Base-by-base conservation (phyloP, 75 land plant species). In the Gnetum montanum region DNA sequence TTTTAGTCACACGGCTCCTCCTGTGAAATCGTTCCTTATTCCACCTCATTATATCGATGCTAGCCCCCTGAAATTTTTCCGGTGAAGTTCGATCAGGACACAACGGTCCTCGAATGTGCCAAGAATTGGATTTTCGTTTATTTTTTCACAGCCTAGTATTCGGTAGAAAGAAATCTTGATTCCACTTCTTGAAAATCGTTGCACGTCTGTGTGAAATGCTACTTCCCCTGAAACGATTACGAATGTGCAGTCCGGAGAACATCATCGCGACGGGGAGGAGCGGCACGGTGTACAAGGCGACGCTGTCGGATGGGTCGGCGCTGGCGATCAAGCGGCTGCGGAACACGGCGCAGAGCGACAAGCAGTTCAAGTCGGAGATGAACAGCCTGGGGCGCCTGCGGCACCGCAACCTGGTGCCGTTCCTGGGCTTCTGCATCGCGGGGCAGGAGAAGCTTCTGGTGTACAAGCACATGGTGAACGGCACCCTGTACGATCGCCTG, bases 281-380 rank as follows among this genome's bases (percentile, higher is more conserved):
- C 0, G 99, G 99, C 6, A 73, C 75, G 0, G 67, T 81, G 45
- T 95, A 90, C 73, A 86, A 76, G 54, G 99, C 81, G 11, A 46
- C 53, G 1, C 75, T 95, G 19, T 63, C 73, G 1, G 88, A 90
- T 43, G 96, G 96, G 1, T 72, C 85, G 19, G 77, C 70, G 8
- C 67, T 95, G 53, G 79, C 86, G 53, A 68, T 95, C 15, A 95
- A 90, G 74, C 72, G 96, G 60, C 70, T 95, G 53, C 83, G 80
- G 19, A 79, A 70, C 36, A 61, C 82, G 12, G 72, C 71, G 11
- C 87, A 72, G 25, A 73, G 74, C 0, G 99, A 90, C 16, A 78
- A 72, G 16, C 80, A 86, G 38, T 95, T 95, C 47, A 30, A 34
- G 44, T 73, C 92, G 4, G 99, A 95, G 62, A 90, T 90, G 99